phyloP scores from a whole-genome alignment of 2,329 filamentous ascomycete species.

The Ascomycota sp. region DNA sequence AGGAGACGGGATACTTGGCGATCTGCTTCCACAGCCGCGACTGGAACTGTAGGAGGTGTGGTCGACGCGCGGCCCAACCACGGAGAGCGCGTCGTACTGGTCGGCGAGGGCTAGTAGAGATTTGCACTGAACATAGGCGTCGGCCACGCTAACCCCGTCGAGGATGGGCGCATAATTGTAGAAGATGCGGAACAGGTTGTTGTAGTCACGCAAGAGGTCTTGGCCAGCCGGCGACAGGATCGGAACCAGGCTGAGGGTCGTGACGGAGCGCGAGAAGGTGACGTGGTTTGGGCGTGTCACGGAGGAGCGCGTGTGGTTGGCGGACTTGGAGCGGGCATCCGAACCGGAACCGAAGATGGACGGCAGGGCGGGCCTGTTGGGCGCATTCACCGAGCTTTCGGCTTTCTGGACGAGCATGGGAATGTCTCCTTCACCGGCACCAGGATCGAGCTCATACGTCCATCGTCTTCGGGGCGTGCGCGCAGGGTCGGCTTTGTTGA shows the following conservation, averaged over 20 bases:
- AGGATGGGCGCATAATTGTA: constrained; percentile 78
- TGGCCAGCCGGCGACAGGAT: constrained; percentile 38
- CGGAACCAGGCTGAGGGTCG: constrained; percentile 42
- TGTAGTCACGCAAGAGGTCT: constrained; percentile 75
- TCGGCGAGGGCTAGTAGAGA: constrained; percentile 75
- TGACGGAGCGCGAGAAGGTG: constrained; percentile 67
- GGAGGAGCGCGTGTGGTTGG: constrained; percentile 27
- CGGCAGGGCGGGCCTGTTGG: constrained; percentile 4
- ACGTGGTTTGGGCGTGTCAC: constrained; percentile 17
- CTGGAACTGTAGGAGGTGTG: constrained; percentile 83
- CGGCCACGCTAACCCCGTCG: constrained; percentile 73
- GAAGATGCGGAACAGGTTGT: constrained; percentile 87
- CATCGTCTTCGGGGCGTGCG: constrained; percentile 34
- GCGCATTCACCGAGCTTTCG: constrained; percentile 7
- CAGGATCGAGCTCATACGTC: constrained; percentile 75
- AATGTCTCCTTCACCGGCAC: constrained; percentile 50
- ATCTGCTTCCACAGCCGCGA: constrained; percentile 88
- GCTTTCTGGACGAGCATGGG: constrained; percentile 79
- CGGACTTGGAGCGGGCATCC: constrained; percentile 10
- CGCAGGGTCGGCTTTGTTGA: constrained; percentile 5
- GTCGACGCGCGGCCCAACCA: constrained; percentile 77
- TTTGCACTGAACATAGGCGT: constrained; percentile 88
- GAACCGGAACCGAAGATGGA: constrained; percentile 21
- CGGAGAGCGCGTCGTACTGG: constrained; percentile 76
- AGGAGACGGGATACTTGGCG: constrained; percentile 84